These are phyloP conservation scores for Starmerella gropengiesseri DNA, from an alignment of 805 yeast genomes.

Conservation along the genomic window DNA sequence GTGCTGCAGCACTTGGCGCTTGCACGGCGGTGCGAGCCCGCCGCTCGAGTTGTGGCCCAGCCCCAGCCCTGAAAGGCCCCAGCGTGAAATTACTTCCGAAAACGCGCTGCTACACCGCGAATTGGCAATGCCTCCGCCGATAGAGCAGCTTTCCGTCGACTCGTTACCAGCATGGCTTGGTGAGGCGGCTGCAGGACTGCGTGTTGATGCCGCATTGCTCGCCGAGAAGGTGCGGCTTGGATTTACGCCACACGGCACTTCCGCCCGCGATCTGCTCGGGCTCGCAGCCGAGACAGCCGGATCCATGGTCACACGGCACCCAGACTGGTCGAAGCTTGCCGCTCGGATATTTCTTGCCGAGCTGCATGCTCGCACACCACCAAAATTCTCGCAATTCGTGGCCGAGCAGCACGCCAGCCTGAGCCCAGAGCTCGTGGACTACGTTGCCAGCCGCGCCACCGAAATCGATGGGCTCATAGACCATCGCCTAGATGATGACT, in stretches of 20 bases:
- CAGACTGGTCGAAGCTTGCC: constrained; percentile 74
- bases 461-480: constrained; percentile 57
- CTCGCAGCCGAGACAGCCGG: constrained; percentile 89
- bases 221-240: constrained; percentile 9
- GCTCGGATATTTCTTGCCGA: constrained; percentile 85
- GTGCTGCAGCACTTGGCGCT: no score
- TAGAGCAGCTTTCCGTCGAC: not conserved
- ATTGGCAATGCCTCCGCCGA: not conserved
- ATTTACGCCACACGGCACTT: constrained; percentile 24
- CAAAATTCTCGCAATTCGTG: constrained; percentile 63
- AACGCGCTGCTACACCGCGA: no score
- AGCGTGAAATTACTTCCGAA: not conserved
- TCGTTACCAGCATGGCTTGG: not conserved
- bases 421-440: constrained; percentile 46
- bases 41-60: no score
- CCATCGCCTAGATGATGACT: constrained; percentile 55
- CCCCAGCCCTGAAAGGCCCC: not conserved
- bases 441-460: constrained; percentile 47
- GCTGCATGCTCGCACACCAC: constrained; percentile 77
- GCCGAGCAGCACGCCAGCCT: constrained; percentile 21
- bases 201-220: constrained; percentile 4
- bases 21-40: no score
- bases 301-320: constrained; percentile 87
- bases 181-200: not conserved
- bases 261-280: constrained; percentile 36